phyloP scores from a whole-genome alignment of 257 asterid species.

The Penstemon barbatus region DNA sequence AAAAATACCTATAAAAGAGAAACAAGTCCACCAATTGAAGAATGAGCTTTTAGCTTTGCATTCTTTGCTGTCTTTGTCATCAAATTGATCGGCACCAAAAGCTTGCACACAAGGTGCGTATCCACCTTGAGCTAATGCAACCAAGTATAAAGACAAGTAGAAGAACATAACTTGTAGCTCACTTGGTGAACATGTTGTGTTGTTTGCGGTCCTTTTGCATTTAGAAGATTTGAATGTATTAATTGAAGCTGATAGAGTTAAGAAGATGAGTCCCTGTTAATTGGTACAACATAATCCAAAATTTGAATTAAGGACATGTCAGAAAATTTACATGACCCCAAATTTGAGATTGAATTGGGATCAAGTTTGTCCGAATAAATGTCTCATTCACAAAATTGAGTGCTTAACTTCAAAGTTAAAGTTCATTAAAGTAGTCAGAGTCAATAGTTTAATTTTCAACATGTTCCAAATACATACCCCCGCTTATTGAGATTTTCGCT shows the following conservation, averaged over 20 bases:
- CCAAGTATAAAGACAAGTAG: constrained; percentile 42
- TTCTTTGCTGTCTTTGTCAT: constrained; percentile 30
- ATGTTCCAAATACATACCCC: too few species aligned
- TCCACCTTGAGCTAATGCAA: constrained; percentile 54
- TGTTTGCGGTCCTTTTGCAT: constrained; percentile 27
- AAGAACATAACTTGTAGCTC: constrained; percentile 33
- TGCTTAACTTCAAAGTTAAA: too few species aligned
- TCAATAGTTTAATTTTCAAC: too few species aligned
- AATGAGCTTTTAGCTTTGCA: constrained; percentile 40
- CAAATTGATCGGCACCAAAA: constrained; percentile 43
- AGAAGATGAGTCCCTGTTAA: constrained; percentile 37
- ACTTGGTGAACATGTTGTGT: constrained; percentile 30
- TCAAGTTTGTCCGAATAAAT: too few species aligned
- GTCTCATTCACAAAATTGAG: too few species aligned
- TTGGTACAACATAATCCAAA: background rate
- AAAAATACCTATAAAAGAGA: constrained; percentile 26
- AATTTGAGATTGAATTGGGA: too few species aligned
- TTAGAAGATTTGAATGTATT: constrained; percentile 27
- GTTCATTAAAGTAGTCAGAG: too few species aligned
- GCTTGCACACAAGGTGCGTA: constrained; percentile 39
- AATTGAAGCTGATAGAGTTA: constrained; percentile 41
- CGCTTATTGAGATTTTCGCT: too few species aligned
- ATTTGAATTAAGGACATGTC: background rate
- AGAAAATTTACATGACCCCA: too few species aligned
- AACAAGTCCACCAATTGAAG: constrained; percentile 47